phyloP scores from a whole-genome alignment of 1,139 yeast species.

The Kodamaea anthophila region DNA sequence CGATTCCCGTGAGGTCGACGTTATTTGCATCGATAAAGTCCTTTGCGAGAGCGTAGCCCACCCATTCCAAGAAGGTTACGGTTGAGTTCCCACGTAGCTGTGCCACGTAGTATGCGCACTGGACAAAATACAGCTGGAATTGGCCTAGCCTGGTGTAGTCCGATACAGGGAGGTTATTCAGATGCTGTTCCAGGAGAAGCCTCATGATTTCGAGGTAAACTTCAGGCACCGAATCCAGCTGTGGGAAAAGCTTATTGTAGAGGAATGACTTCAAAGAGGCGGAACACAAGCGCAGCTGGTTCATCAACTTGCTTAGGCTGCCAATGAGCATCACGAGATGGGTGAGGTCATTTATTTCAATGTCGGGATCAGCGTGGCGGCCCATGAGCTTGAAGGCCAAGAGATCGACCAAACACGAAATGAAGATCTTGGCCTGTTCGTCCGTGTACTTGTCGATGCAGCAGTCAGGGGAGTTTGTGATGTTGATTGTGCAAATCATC shows the following conservation, averaged over 20 bases:
- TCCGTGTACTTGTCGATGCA: conserved; percentile 7
- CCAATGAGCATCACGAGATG: conserved; percentile 9
- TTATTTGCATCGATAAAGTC: conserved; percentile 14
- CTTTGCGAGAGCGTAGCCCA: conserved; percentile 19
- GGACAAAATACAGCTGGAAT: conserved; percentile 15
- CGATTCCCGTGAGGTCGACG: conserved; percentile 14
- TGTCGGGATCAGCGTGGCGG: conserved; percentile 5
- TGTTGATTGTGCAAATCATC: conserved; percentile 12
- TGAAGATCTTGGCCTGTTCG: conserved; percentile 5
- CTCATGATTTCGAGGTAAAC: conserved; percentile 13
- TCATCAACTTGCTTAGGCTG: conserved; percentile 7
- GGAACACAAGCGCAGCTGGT: conserved; percentile 3
- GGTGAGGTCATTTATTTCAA: conserved; percentile 10
- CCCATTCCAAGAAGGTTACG: conserved; percentile 14
- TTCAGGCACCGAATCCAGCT: conserved; percentile 6
- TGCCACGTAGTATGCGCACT: conserved; percentile 14
- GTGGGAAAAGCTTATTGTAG: conserved; percentile 1
- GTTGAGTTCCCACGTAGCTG: conserved; percentile 9
- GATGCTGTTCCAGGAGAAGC: conserved; percentile 7
- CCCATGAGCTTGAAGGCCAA: conserved; percentile 7
- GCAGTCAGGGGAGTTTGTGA: conserved; percentile 3
- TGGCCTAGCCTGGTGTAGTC: conserved; percentile 8
- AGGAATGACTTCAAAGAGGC: not conserved
- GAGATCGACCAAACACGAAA: conserved; percentile 8
- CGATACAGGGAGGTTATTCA: conserved; percentile 10